A percentile compares a stretch with the other conserved stretches of the same genome.
Evolutionary conservation across 1,139 yeast species (phyloP).

Genomic region (Blastobotrys capitulatus): DNA sequence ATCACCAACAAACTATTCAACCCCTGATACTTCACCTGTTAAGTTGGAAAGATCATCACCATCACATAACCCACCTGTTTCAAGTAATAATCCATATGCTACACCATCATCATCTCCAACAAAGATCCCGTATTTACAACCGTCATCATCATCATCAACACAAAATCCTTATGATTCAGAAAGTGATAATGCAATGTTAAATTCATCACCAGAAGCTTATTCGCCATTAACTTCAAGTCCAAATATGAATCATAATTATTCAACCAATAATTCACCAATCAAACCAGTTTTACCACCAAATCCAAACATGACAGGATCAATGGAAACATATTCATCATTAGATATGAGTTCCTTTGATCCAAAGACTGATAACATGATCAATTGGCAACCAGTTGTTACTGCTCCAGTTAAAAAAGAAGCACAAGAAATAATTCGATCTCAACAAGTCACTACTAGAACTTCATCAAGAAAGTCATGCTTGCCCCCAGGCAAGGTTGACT

Average conservation of each 20-base stretch:
- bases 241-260: neutral
- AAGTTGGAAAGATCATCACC: neutral
- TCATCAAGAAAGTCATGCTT: conserved; percentile 50
- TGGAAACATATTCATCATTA: conserved; percentile 23
- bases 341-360: conserved; percentile 23
- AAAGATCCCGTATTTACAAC: neutral
- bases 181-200: conserved; percentile 7
- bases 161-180: conserved; percentile 7
- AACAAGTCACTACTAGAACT: conserved; percentile 26
- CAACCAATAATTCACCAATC: neutral
- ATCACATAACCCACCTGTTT: neutral
- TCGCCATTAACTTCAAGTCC: conserved; percentile 6
- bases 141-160: no score
- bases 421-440: conserved; percentile 31
- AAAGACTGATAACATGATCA: conserved; percentile 18
- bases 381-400: conserved; percentile 37
- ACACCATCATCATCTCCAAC: conserved; percentile 8
- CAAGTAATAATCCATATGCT: neutral
- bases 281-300: conserved; percentile 11
- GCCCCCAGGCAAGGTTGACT: conserved; percentile 88
- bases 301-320: conserved; percentile 10
- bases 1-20: conserved; percentile 1
- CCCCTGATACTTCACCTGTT: conserved; percentile 14
- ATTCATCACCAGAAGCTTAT: conserved; percentile 13
- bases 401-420: conserved; percentile 30